Evolutionary conservation across 2,329 filamentous ascomycete genomes (phyloP).

Genomic region (Gaeumannomyces tritici): DNA sequence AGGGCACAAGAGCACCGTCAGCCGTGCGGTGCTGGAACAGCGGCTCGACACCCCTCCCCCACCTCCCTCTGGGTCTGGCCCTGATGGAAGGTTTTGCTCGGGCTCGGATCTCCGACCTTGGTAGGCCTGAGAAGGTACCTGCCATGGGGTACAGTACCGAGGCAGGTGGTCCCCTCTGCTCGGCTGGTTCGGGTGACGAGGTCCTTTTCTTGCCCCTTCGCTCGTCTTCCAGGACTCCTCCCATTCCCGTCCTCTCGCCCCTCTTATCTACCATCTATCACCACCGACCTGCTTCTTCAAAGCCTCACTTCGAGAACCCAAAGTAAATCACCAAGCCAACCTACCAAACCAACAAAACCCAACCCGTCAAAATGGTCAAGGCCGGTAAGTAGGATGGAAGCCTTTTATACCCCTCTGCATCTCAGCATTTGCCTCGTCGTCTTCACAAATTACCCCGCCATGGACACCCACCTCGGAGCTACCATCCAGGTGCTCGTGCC

Average conservation of each 20-base stretch:
- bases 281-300: background rate
- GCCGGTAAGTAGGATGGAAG: constrained; percentile 52
- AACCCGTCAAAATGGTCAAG: constrained; percentile 85
- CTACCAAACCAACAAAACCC: constrained; percentile 12
- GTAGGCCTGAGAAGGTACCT: background rate
- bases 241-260: background rate
- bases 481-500: background rate
- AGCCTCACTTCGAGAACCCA: background rate
- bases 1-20: background rate
- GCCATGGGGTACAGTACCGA: too few relatives aligned
- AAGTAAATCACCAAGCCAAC: constrained; percentile 7
- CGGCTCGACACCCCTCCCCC: background rate
- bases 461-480: background rate
- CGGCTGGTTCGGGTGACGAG: background rate
- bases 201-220: background rate
- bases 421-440: background rate
- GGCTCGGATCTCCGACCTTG: background rate
- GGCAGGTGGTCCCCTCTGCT: background rate
- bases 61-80: background rate
- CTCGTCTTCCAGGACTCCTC: background rate
- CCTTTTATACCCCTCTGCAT: background rate
- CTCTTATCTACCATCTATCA: background rate
- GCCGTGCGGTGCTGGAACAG: background rate
- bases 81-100: background rate
- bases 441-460: constrained; percentile 9